These are phyloP conservation scores for Vigna nakashimae DNA, from an alignment of 306 rosid genomes.

Conservation along the genomic window DNA sequence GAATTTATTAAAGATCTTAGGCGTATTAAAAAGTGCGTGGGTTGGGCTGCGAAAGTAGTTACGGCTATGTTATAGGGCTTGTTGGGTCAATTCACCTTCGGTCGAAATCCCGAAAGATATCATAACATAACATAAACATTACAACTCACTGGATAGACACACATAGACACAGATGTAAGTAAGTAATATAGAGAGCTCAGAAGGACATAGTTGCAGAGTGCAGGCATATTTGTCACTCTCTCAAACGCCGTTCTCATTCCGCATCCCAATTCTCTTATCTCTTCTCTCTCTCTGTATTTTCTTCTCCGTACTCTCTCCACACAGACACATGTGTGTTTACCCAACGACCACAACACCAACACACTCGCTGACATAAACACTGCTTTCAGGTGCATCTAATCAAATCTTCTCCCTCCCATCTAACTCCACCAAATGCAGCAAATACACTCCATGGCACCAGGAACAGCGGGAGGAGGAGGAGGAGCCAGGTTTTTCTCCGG, in stretches of 20 bases:
- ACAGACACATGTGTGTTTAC: neutral
- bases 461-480: conserved; percentile 53
- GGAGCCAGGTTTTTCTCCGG: conserved; percentile 64
- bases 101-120: neutral
- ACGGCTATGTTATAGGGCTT: neutral
- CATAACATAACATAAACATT: conserved; percentile 15
- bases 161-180: neutral
- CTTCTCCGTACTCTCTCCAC: neutral
- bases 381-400: conserved; percentile 36
- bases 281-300: neutral
- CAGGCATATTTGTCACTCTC: conserved; percentile 46
- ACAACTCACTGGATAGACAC: no score
- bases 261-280: neutral
- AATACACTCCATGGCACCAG: conserved; percentile 64
- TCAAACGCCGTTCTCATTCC: neutral
- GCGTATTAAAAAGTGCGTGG: neutral
- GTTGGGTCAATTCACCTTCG: conserved; percentile 31
- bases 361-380: conserved; percentile 42
- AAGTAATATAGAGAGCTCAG: neutral
- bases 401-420: neutral
- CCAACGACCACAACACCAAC: neutral
- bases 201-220: conserved; percentile 11
- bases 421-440: conserved; percentile 68
- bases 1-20: no score
- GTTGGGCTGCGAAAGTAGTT: conserved; percentile 34